phyloP scores from a whole-genome alignment of 1,139 yeast species.

The Kodamaea alishanica region DNA sequence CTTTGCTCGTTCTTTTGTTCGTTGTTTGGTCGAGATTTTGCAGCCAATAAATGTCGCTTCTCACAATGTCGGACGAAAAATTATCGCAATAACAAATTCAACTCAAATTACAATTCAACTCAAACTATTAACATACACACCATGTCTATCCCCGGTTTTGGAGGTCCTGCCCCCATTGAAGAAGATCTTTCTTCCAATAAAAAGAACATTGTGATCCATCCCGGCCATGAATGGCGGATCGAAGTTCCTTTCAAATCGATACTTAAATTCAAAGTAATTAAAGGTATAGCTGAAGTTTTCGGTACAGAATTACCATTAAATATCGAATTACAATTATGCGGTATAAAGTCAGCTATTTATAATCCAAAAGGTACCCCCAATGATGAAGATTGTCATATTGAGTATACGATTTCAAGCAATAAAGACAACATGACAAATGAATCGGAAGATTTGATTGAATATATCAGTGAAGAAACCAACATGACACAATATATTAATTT shows the following conservation, averaged over 20 bases:
- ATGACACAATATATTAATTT: constrained; percentile 63
- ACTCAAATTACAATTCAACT: too few species aligned
- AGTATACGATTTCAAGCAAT: constrained; percentile 47
- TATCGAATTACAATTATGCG: constrained; percentile 58
- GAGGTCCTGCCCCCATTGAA: constrained; percentile 11
- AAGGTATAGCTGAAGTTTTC: constrained; percentile 83
- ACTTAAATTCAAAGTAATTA: constrained; percentile 51
- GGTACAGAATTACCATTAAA: constrained; percentile 89
- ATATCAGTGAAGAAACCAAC: constrained; percentile 66
- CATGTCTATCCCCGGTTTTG: constrained; percentile 19
- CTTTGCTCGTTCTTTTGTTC: too few species aligned
- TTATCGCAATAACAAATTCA: too few species aligned
- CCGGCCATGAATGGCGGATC: constrained; percentile 79
- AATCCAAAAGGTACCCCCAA: constrained; percentile 51
- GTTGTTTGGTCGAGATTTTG: too few species aligned
- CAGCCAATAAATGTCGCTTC: neutral
- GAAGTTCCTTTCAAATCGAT: constrained; percentile 63
- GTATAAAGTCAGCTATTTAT: constrained; percentile 53
- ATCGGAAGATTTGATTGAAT: constrained; percentile 46
- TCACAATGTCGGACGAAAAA: neutral
- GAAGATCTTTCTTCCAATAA: constrained; percentile 14
- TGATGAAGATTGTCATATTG: constrained; percentile 57
- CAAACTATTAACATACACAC: too few species aligned
- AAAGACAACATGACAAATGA: constrained; percentile 42
- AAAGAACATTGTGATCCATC: constrained; percentile 18